These are phyloP conservation scores for Phytophthora sojae DNA, from an alignment of 352 stramenopile species.

Conservation along the genomic window DNA sequence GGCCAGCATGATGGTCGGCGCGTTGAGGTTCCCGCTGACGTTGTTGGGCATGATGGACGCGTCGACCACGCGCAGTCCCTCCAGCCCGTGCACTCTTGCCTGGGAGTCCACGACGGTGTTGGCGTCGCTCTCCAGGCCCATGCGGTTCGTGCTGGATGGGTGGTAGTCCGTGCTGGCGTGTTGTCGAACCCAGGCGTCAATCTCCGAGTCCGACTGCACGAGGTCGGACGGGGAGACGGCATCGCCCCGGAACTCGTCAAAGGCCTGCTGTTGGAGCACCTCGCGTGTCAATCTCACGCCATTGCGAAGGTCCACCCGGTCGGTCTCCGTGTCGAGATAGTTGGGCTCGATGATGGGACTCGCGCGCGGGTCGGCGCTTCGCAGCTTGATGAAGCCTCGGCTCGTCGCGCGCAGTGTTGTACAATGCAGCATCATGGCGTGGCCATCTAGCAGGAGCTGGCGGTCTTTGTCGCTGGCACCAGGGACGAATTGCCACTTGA, in stretches of 20 bases:
- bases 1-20: slow-evolving; percentile 91
- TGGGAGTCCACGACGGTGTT: slow-evolving; percentile 87
- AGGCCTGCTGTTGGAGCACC: slow-evolving; percentile 84
- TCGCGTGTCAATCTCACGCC: slow-evolving; percentile 77
- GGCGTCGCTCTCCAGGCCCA: slow-evolving; percentile 61
- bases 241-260: slow-evolving; percentile 81
- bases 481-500: slow-evolving; percentile 90
- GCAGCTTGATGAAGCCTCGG: slow-evolving; percentile 77
- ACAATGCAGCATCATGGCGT: slow-evolving; percentile 86
- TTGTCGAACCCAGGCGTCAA: slow-evolving; percentile 84
- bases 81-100: slow-evolving; percentile 84
- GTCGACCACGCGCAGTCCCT: slow-evolving; percentile 89
- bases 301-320: slow-evolving; percentile 65
- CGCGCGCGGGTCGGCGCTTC: slow-evolving; percentile 66
- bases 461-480: slow-evolving; percentile 49
- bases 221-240: slow-evolving; percentile 62
- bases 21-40: slow-evolving; percentile 94
- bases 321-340: slow-evolving; percentile 77
- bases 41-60: slow-evolving; percentile 94
- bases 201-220: slow-evolving; percentile 64
- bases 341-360: slow-evolving; percentile 84
- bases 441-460: slow-evolving; percentile 35
- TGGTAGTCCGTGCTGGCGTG: slow-evolving; percentile 87
- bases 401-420: slow-evolving; percentile 86
- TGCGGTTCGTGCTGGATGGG: slow-evolving; percentile 87